These are phyloP conservation scores for Russula sp. DNA, from an alignment of 768 basidiomycete genomes.

Conservation along the genomic window DNA sequence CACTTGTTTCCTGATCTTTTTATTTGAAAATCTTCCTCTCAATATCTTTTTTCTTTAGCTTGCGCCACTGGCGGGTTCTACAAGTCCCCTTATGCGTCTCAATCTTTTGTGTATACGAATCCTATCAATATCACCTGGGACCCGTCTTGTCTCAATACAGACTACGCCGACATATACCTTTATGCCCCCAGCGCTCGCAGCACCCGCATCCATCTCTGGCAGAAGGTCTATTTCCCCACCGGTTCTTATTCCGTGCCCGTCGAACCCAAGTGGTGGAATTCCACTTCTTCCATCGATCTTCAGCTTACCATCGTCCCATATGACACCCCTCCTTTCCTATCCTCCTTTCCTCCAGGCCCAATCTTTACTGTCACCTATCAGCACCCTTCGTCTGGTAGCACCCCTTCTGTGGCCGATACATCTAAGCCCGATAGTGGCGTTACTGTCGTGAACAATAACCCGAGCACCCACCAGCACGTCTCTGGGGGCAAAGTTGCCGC, in stretches of 20 bases:
- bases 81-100: conserved; percentile 42
- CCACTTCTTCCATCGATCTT: conserved; percentile 39
- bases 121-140: conserved; percentile 61
- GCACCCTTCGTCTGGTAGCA: conserved; percentile 35
- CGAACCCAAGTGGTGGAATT: conserved; percentile 66
- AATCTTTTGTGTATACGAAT: conserved; percentile 38
- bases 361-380: conserved; percentile 60
- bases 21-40: no score
- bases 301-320: conserved; percentile 53
- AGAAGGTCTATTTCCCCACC: conserved; percentile 38
- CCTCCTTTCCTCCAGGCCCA: conserved; percentile 55
- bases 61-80: conserved; percentile 60
- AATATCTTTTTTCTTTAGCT: conserved; percentile 26
- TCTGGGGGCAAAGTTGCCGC: conserved; percentile 58
- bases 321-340: conserved; percentile 43
- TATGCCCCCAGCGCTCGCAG: conserved; percentile 39
- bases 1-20: no score
- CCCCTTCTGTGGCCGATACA: conserved; percentile 38
- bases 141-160: conserved; percentile 44
- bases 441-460: conserved; percentile 31
- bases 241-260: conserved; percentile 47
- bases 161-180: conserved; percentile 60
- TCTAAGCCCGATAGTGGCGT: conserved; percentile 35
- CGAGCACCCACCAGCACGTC: conserved; percentile 28
- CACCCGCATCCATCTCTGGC: conserved; percentile 52